Base-by-base conservation (phyloP, 352 stramenopile species). In the Globisporangium mamillatum region DNA sequence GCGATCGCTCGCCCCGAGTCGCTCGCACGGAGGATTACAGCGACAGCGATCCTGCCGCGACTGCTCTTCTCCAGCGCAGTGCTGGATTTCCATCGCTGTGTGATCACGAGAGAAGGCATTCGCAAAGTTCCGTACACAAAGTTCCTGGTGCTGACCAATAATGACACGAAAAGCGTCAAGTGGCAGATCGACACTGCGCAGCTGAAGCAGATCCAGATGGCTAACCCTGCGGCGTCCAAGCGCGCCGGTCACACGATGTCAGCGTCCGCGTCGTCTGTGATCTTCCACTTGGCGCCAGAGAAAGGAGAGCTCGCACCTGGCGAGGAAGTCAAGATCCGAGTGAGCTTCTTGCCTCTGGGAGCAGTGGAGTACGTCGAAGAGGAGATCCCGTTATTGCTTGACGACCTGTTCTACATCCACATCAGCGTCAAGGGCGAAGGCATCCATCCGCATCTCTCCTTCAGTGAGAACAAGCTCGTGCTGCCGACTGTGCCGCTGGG, bases 381-480 rank as follows among this genome's bases (percentile, higher is more conserved):
- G 88, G 76, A 96, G 25, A 68, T 93, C 1, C 88, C 89, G 0
- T 55, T 98, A 0, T 75, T 91, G 4, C 70, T 98, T 0, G 77
- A 89, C 46, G 79, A 85, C 7, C 69, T 79, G 41, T 82, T 80
- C 16, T 98, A 98, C 65, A 75, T 98, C n/a, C 84, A 89, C 46
- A 46, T 98, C 32, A 80, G 80, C 22, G 66, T 96, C 4, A 60
- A 81, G 24, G 95, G 94, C 3, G 79, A 85, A 57, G 95, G 93
- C 20, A 95, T 98, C 14, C 92, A 97, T 56, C 95, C 95, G 1
- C 89, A 97, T 34, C 73, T 98, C n/a, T 94, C 80, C 3, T 98
- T 98, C 71, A 92, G 80, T 29, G 82, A 82, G 4, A 86, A 90
- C 53, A 80, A 92, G 10, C 74, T 98, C 2, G 69, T 95, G 10